Conservation (phyloP, 257 asterid genomes). For the Primulina huaijiensis region DNA sequence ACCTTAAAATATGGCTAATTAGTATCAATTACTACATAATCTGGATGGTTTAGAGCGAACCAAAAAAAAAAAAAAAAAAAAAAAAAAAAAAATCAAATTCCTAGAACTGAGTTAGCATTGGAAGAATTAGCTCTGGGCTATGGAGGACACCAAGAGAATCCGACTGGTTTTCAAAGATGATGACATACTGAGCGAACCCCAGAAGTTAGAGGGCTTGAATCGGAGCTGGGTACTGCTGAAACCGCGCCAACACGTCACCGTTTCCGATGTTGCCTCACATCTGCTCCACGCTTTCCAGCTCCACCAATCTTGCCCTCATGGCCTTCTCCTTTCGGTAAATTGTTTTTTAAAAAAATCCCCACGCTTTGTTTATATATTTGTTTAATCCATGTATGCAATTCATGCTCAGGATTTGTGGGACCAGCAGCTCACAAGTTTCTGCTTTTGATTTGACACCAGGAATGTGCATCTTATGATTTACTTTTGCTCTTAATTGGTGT, state of each 20-base stretch:
- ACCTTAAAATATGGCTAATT: too few species aligned
- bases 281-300: constrained; percentile 67
- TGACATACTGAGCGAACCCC: constrained; percentile 57
- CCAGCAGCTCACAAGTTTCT: not conserved
- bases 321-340: constrained; percentile 71
- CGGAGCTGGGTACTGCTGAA: constrained; percentile 69
- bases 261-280: constrained; percentile 53
- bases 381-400: not conserved
- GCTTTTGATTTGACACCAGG: not conserved
- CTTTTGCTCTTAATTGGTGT: not conserved
- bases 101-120: constrained; percentile 9
- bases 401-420: not conserved
- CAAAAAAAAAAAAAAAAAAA: too few species aligned
- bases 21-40: too few species aligned
- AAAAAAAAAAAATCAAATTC: not conserved
- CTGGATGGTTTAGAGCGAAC: too few species aligned
- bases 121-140: constrained; percentile 42
- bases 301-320: constrained; percentile 72
- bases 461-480: constrained; percentile 11
- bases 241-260: constrained; percentile 51
- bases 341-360: not conserved
- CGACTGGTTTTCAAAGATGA: constrained; percentile 61
- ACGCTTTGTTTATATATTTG: not conserved
- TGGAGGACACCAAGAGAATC: constrained; percentile 66
- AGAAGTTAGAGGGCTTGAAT: constrained; percentile 60